Evolutionary conservation across 768 basidiomycete genomes (phyloP).

Genomic region (Cubamyces lactineus): DNA sequence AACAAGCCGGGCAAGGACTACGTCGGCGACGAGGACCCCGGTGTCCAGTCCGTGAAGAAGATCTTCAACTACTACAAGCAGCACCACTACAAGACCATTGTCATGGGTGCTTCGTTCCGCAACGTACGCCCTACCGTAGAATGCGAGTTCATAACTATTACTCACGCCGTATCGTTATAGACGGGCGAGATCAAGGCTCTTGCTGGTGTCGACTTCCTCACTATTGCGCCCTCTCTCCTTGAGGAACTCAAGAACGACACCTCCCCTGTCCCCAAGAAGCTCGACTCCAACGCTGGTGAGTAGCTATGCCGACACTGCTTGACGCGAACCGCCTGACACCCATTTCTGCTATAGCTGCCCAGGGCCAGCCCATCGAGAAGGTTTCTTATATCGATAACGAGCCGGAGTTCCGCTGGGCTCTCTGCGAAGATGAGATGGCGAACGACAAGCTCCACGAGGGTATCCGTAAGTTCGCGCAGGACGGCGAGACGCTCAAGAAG

Average conservation of each 20-base stretch:
- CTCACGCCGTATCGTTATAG: conserved; percentile 41
- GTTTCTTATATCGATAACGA: conserved; percentile 90
- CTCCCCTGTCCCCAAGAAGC: conserved; percentile 80
- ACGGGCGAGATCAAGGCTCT: conserved; percentile 91
- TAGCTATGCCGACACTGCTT: neutral
- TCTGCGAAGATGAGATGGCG: conserved; percentile 95
- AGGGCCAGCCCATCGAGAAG: conserved; percentile 70
- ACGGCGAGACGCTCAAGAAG: conserved; percentile 86
- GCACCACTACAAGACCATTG: conserved; percentile 97
- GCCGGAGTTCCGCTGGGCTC: conserved; percentile 93
- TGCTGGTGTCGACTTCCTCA: conserved; percentile 97
- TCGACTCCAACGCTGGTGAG: conserved; percentile 68
- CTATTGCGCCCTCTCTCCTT: conserved; percentile 88
- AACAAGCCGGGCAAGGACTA: conserved; percentile 78
- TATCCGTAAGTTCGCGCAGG: conserved; percentile 97
- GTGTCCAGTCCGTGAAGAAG: conserved; percentile 92
- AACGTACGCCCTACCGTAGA: conserved; percentile 60
- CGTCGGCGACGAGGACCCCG: conserved; percentile 91
- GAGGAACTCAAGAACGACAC: conserved; percentile 90
- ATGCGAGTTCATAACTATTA: neutral
- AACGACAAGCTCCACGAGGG: conserved; percentile 99
- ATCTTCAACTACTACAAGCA: conserved; percentile 99
- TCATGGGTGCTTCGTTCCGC: conserved; percentile 99
- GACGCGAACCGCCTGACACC: neutral
- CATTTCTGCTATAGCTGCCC: conserved; percentile 43